phyloP scores from a whole-genome alignment of 345 rosid genomes.

The Salix exigua region DNA sequence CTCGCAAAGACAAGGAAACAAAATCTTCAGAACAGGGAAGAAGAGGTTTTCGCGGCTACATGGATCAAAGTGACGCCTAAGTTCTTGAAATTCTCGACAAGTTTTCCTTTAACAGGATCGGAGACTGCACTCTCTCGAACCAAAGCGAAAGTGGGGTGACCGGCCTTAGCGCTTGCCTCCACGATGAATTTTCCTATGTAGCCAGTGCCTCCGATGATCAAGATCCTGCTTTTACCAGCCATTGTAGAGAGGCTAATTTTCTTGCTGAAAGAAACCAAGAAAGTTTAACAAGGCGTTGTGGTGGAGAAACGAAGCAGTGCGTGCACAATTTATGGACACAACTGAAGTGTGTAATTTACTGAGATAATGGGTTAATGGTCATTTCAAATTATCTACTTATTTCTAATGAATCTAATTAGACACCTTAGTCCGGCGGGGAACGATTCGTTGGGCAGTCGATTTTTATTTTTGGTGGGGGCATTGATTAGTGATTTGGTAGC shows the following conservation, averaged over 20 bases:
- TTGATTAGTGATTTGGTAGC: no score
- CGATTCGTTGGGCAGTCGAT: neutral
- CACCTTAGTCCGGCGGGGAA: neutral
- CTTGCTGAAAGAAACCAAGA: neutral
- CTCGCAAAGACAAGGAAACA: neutral
- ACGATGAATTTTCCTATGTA: constrained; percentile 66
- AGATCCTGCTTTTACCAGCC: constrained; percentile 63
- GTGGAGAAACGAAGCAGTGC: neutral
- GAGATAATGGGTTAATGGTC: neutral
- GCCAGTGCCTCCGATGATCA: constrained; percentile 73
- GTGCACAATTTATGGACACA: constrained; percentile 3
- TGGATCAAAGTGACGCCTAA: constrained; percentile 52
- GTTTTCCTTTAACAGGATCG: constrained; percentile 51
- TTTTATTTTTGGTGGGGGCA: neutral
- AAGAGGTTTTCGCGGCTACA: constrained; percentile 4
- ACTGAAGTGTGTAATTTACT: neutral
- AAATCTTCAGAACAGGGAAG: neutral
- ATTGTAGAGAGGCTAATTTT: constrained; percentile 12
- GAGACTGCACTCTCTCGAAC: constrained; percentile 51
- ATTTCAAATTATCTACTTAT: no score
- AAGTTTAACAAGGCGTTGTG: neutral
- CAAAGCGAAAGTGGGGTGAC: constrained; percentile 59
- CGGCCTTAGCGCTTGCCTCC: constrained; percentile 53
- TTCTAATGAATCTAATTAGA: no score
- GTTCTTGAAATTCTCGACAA: constrained; percentile 46